A percentile compares a stretch with the other conserved stretches of the same genome.
These are phyloP conservation scores for Leccinum disarticulatum DNA, from an alignment of 768 basidiomycete species.

Conservation along the genomic window DNA sequence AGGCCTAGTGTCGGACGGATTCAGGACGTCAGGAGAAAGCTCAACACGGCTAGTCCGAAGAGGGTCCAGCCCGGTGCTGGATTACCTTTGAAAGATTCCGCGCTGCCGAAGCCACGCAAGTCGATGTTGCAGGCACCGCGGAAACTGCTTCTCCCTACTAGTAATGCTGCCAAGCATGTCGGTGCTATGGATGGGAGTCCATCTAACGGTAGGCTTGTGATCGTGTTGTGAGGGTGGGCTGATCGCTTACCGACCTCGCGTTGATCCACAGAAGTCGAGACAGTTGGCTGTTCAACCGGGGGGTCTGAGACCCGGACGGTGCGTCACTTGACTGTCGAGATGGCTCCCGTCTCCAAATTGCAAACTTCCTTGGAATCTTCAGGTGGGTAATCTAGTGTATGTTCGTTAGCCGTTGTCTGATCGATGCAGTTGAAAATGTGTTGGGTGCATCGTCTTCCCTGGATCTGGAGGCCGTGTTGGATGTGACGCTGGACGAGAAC, in stretches of 20 bases:
- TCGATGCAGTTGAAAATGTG: background rate
- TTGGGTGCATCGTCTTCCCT: conserved; percentile 17
- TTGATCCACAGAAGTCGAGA: conserved; percentile 10
- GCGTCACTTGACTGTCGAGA: background rate
- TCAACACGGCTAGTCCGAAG: conserved; percentile 4
- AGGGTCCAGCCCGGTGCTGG: conserved; percentile 7
- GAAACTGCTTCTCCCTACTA: conserved; percentile 1
- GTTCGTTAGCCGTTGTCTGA: conserved; percentile 8
- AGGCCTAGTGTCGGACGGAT: conserved; percentile 5
- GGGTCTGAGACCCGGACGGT: conserved; percentile 18
- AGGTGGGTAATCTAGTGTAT: conserved; percentile 7
- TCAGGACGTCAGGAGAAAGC: conserved; percentile 1
- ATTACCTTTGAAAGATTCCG: conserved; percentile 6
- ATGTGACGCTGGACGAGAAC: conserved; percentile 3
- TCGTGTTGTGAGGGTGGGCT: background rate
- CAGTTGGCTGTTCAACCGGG: conserved; percentile 8
- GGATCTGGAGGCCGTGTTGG: conserved; percentile 14
- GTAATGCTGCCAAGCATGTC: background rate
- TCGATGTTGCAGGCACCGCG: conserved; percentile 15
- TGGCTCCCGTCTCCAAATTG: background rate
- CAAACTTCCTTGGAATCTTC: background rate
- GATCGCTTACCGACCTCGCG: background rate
- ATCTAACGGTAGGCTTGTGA: conserved; percentile 3
- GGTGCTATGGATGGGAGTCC: background rate
- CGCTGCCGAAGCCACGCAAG: conserved; percentile 4